Base-by-base conservation (phyloP, 129 eudicot genomes). In the Sambucus nigra region DNA sequence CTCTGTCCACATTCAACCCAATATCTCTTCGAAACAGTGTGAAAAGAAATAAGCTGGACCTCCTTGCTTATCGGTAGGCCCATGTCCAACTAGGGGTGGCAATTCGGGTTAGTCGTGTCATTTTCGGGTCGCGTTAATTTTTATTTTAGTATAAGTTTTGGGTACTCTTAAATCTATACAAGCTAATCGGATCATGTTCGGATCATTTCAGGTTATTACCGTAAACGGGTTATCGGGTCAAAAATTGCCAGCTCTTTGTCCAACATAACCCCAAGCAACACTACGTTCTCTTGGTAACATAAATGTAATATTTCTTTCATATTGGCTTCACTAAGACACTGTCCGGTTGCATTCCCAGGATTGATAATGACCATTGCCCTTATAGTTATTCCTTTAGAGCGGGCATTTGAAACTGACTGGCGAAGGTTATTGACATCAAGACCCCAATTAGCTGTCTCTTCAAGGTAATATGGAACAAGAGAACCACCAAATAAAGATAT, bases 311-410 rank as follows among this genome's bases (percentile, higher is more conserved):
- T 73, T 41, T 86, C 82, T 35, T 71, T 63, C 52, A 92, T 80
- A 64, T 92, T 92, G 21, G 87, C 80, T 40, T 45, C 72, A 31
- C 96, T 86, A 33, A 92, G 96, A 67, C 99, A 92, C 51, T 92
- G 96, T 35, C 99, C 99, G 5, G 99, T 92, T 3, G 99, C 96
- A 56, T 92, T 92, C 53, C 99, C 99, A 51, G 99, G 99, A 80
- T 92, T 92, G 62, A 92, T 92, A 51, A 92, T 92, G 72, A 92
- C 99, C 99, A 92, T 88, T 4, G 94, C 96, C 61, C 87, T 65
- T 73, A 92, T 96, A 23, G 85, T 75, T 68, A 92, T 92, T 70
- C 99, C 99, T 60, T 71, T 70, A 27, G 46, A 78, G 32, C 84
- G 84, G 4, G 99, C 94, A 45, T 80, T 68, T 42, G 87, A 80